Conservation (phyloP, 495 filamentous ascomycete genomes). For the Penicillium waksmanii region DNA sequence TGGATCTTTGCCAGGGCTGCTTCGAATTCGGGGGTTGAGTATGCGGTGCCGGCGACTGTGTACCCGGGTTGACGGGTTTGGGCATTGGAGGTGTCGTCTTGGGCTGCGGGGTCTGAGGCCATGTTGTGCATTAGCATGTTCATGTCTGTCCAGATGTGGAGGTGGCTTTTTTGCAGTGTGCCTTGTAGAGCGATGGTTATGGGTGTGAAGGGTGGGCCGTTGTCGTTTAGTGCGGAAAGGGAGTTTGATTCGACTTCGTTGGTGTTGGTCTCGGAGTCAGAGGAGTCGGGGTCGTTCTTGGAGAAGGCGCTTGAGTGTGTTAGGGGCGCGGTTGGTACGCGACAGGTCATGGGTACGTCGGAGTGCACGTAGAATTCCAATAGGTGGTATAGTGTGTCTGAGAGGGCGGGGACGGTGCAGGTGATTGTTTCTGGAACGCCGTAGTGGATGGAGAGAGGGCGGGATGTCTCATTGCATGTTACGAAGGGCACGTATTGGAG, state of each 20-base stretch:
- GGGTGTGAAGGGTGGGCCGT: constrained; percentile 58
- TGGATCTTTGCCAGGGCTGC: constrained; percentile 25
- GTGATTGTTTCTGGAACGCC: constrained; percentile 77
- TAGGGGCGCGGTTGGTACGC: constrained; percentile 76
- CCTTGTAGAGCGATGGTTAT: constrained; percentile 86
- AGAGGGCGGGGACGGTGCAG: constrained; percentile 85
- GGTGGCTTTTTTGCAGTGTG: constrained; percentile 82
- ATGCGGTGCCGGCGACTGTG: constrained; percentile 83
- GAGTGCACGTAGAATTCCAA: constrained; percentile 98
- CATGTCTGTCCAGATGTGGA: constrained; percentile 87
- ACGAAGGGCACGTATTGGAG: constrained; percentile 95
- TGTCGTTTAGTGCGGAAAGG: constrained; percentile 40
- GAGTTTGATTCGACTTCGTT: constrained; percentile 16
- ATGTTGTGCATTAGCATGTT: constrained; percentile 85
- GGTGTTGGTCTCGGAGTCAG: constrained; percentile 19
- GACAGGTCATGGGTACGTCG: constrained; percentile 91
- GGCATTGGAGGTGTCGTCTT: constrained; percentile 19
- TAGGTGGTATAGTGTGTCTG: constrained; percentile 92
- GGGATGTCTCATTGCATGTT: constrained; percentile 84
- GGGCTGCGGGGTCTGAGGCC: constrained; percentile 36
- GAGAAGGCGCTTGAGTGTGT: constrained; percentile 22
- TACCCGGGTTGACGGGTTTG: constrained; percentile 58
- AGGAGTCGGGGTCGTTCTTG: constrained; percentile 10
- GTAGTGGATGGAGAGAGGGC: constrained; percentile 82
- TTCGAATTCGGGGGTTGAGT: constrained; percentile 75